A percentile compares a stretch with the other conserved stretches of the same genome.
phyloP scores from a whole-genome alignment of 2,329 filamentous ascomycete species.

The Monosporascus cannonballus region DNA sequence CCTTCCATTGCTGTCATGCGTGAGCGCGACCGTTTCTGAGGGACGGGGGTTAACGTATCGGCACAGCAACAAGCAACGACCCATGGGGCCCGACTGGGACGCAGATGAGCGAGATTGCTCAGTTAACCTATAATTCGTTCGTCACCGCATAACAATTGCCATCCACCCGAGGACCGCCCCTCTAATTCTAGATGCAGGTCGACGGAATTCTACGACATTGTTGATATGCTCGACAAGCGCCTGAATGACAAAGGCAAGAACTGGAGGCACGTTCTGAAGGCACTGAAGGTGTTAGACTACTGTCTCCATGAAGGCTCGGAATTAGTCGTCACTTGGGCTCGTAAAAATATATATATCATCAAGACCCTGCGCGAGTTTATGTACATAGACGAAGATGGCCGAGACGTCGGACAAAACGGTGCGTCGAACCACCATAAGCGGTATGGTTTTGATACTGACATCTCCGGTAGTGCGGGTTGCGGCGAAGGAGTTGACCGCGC shows the following conservation, averaged over 20 bases:
- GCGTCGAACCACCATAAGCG: conserved; percentile 28
- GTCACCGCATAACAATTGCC: conserved; percentile 25
- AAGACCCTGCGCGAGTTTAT: conserved; percentile 97
- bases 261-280: conserved; percentile 97
- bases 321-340: conserved; percentile 93
- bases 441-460: conserved; percentile 21
- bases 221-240: conserved; percentile 99
- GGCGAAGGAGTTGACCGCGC: conserved; percentile 87
- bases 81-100: conserved; percentile 97
- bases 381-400: conserved; percentile 91
- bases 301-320: conserved; percentile 96
- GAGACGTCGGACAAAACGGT: conserved; percentile 97
- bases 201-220: conserved; percentile 98
- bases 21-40: conserved; percentile 9
- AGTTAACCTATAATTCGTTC: conserved; percentile 96
- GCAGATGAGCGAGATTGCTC: conserved; percentile 97
- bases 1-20: neutral
- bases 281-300: conserved; percentile 95
- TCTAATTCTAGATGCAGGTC: conserved; percentile 50
- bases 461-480: conserved; percentile 72
- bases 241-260: conserved; percentile 99
- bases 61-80: conserved; percentile 93
- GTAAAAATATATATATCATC: conserved; percentile 98
- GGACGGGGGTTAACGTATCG: conserved; percentile 21
- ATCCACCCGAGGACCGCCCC: neutral